Conservation (phyloP, 1,284 basidiomycete genomes). For the Xerocomus minutiporus region DNA sequence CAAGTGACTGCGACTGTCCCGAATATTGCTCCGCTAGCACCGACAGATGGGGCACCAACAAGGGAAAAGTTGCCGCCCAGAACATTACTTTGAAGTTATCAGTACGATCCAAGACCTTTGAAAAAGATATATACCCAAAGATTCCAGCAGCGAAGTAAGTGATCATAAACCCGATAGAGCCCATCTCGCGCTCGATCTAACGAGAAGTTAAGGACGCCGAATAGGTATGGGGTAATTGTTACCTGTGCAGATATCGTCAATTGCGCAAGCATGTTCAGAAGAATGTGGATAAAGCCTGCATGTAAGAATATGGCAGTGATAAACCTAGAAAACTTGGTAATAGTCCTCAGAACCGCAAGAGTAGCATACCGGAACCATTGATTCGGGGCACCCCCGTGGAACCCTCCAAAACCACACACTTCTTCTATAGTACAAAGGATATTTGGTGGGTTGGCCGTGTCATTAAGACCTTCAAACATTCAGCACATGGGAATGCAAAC, state of each 20-base stretch:
- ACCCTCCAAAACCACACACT: conserved; percentile 87
- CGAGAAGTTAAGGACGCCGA: conserved; percentile 2
- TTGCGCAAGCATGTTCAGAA: conserved; percentile 89
- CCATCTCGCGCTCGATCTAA: conserved; percentile 83
- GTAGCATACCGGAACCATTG: conserved; percentile 75
- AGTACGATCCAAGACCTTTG: conserved; percentile 3
- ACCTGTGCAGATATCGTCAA: conserved; percentile 76
- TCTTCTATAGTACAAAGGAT: conserved; percentile 73
- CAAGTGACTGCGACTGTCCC: conserved; percentile 85
- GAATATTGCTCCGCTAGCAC: conserved; percentile 92
- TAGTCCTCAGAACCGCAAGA: not conserved
- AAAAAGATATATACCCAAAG: conserved; percentile 56
- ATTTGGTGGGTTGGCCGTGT: conserved; percentile 70
- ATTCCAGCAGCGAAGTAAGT: conserved; percentile 88
- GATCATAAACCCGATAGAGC: conserved; percentile 74
- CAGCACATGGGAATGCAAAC: conserved; percentile 3
- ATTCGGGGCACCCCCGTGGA: conserved; percentile 64
- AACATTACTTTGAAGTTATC: conserved; percentile 52
- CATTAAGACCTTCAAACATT: conserved; percentile 55
- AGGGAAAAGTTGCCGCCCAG: conserved; percentile 90
- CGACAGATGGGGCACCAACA: conserved; percentile 87
- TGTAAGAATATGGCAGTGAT: conserved; percentile 87
- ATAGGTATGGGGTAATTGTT: conserved; percentile 13
- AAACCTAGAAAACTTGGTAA: conserved; percentile 49
- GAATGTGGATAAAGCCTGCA: conserved; percentile 85